Base-by-base conservation (phyloP, 176 grass and related monocot genomes). In the Juncus effusus region DNA sequence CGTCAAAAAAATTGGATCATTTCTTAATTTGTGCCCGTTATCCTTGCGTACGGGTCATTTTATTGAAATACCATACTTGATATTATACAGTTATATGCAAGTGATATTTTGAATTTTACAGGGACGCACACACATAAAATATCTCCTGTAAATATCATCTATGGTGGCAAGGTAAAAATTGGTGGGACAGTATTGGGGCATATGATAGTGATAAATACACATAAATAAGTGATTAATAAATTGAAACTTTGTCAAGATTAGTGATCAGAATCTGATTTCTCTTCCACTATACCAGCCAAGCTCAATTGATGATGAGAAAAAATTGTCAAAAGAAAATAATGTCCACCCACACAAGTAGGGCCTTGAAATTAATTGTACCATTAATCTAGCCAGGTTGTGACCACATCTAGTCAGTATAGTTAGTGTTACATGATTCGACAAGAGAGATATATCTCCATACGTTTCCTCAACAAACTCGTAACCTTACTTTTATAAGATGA, bases 321-420 rank as follows among this genome's bases (percentile, higher is more conserved):
- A 59, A 8, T 71, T 58, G 67, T 71, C 52, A 59, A 70, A 51
- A 70, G 44, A 70, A 57, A 70, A 57, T 59, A 71, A 70, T 70
- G 52, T n/a, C 14, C 67, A 71, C 39, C 67, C 42, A 59, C 36
- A 59, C 36, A 59, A 56, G 52, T 71, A 51, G 67, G 38, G 10
- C 67, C 58, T 19, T 38, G 12, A 16, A 38, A 71, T 70, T 42
- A 57, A 71, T 71, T 37, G 67, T 58, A 55, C 38, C 50, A 54
- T 71, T 59, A 59, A 59, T 40, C 37, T 71, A 58, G 67, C 67
- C 67, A 71, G 55, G 52, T 44, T 71, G 47, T 44, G 38, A 45
- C 54, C 54, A 59, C 67, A 7, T 42, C 28, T 6, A 55, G 13
- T 12, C 51, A 56, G 14, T 41, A 10, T 44, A 64, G 35, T 71